Percentiles rank a stretch among this genome's conserved stretches.
These are phyloP conservation scores for Syzygium oleosum DNA, from an alignment of 345 rosid species.

Conservation along the genomic window DNA sequence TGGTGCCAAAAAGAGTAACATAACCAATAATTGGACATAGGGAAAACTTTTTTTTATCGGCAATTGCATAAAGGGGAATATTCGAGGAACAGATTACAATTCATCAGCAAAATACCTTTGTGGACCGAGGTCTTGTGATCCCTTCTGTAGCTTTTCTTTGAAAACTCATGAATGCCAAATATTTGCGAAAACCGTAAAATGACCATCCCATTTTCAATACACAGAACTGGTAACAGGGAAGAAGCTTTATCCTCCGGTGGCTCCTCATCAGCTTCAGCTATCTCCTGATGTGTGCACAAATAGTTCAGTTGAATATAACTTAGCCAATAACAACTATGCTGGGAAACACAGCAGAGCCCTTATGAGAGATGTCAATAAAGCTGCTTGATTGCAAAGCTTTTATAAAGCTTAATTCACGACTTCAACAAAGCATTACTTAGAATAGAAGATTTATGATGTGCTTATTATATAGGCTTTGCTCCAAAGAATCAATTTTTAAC, in stretches of 20 bases:
- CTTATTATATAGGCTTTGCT: background rate
- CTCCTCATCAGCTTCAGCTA: constrained; percentile 30
- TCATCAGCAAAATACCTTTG: constrained; percentile 39
- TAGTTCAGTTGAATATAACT: background rate
- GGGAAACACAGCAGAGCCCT: background rate
- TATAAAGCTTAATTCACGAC: background rate
- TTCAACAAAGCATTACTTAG: background rate
- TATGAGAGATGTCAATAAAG: background rate
- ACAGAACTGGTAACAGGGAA: constrained; percentile 69
- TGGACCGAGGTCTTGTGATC: constrained; percentile 43
- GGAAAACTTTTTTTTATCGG: background rate
- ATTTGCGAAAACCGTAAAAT: constrained; percentile 93
- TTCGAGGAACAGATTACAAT: background rate
- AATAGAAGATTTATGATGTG: background rate
- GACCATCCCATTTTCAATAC: constrained; percentile 76
- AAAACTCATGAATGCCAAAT: constrained; percentile 78
- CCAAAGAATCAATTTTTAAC: background rate
- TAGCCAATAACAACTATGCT: background rate
- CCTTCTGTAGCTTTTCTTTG: constrained; percentile 53
- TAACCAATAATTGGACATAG: background rate
- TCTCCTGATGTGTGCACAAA: constrained; percentile 23
- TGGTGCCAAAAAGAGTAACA: background rate
- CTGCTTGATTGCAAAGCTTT: background rate
- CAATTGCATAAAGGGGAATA: background rate
- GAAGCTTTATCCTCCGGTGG: constrained; percentile 31